phyloP scores from a whole-genome alignment of 2,329 filamentous ascomycete genomes.

The Cladosporium sp. region DNA sequence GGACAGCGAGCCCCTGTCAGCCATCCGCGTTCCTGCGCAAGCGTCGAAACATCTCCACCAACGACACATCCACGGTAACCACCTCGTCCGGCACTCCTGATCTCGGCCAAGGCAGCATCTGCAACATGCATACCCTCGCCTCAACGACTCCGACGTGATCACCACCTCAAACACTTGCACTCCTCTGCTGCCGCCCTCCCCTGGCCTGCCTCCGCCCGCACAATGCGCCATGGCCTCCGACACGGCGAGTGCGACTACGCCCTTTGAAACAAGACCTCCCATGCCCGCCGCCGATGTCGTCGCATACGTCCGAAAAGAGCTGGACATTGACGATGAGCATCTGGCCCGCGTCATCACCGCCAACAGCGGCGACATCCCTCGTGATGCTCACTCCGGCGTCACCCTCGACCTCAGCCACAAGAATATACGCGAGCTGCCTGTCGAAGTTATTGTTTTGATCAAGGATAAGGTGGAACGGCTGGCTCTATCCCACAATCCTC shows the following conservation, averaged over 20 bases:
- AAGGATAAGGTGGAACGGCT: slow-evolving; percentile 73
- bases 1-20: not conserved
- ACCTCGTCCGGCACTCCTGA: not conserved
- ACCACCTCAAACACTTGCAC: slow-evolving; percentile 9
- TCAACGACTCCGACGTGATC: slow-evolving; percentile 2
- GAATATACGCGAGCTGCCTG: slow-evolving; percentile 68
- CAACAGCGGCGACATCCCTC: slow-evolving; percentile 28
- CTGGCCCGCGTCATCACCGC: slow-evolving; percentile 33
- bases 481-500: slow-evolving; percentile 76
- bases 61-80: not conserved
- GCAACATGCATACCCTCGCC: slow-evolving; percentile 13
- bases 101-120: not conserved
- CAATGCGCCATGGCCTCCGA: slow-evolving; percentile 35
- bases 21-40: slow-evolving; percentile 7
- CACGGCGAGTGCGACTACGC: slow-evolving; percentile 17
- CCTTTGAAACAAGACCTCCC: slow-evolving; percentile 25
- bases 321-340: slow-evolving; percentile 36
- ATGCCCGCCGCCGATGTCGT: slow-evolving; percentile 33
- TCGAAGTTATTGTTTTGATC: slow-evolving; percentile 73
- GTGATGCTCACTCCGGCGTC: slow-evolving; percentile 57
- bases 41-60: slow-evolving; percentile 9
- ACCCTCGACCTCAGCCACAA: slow-evolving; percentile 78
- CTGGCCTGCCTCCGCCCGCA: slow-evolving; percentile 19
- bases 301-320: slow-evolving; percentile 34
- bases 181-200: not conserved